A percentile compares a stretch with the other conserved stretches of the same genome.
Evolutionary conservation across 495 filamentous ascomycete genomes (phyloP).

Genomic region (Podospora anserina): DNA sequence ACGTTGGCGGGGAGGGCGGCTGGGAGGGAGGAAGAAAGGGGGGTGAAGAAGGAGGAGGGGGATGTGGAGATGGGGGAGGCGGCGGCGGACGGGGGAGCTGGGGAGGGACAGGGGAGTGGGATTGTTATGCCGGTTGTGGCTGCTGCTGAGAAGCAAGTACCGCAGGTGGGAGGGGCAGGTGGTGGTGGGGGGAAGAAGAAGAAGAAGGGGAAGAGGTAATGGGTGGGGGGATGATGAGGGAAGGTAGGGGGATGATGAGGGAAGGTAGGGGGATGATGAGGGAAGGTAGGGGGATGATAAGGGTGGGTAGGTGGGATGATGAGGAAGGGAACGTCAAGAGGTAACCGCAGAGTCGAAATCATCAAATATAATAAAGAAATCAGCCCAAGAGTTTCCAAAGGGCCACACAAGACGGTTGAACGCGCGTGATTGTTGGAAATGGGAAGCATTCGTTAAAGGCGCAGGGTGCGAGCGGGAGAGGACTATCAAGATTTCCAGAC

Average conservation of each 20-base stretch:
- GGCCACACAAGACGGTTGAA: too few species aligned
- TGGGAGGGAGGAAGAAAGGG: constrained; percentile 37
- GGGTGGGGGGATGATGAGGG: neutral
- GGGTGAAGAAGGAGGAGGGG: constrained; percentile 29
- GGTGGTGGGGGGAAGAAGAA: constrained; percentile 51
- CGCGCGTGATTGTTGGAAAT: too few species aligned
- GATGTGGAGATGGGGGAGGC: constrained; percentile 47
- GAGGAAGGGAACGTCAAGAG: too few species aligned
- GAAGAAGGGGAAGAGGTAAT: constrained; percentile 56
- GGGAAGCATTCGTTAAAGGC: too few species aligned
- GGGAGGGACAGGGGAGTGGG: neutral
- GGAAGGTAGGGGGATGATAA: neutral
- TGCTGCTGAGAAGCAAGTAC: neutral
- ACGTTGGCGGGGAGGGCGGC: constrained; percentile 64
- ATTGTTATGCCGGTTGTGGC: constrained; percentile 23
- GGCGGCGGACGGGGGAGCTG: constrained; percentile 26
- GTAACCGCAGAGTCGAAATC: too few species aligned
- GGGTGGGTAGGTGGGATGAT: neutral
- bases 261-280: neutral
- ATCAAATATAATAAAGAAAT: too few species aligned
- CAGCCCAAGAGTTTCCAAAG: too few species aligned
- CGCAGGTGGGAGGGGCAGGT: constrained; percentile 22
- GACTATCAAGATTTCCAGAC: too few species aligned
- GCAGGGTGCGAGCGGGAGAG: too few species aligned
- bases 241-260: neutral